Evolutionary conservation across 2,329 filamentous ascomycete species (phyloP), one percentile per base, ranked within the genome.

Genomic region (Escovopsis sp.): DNA sequence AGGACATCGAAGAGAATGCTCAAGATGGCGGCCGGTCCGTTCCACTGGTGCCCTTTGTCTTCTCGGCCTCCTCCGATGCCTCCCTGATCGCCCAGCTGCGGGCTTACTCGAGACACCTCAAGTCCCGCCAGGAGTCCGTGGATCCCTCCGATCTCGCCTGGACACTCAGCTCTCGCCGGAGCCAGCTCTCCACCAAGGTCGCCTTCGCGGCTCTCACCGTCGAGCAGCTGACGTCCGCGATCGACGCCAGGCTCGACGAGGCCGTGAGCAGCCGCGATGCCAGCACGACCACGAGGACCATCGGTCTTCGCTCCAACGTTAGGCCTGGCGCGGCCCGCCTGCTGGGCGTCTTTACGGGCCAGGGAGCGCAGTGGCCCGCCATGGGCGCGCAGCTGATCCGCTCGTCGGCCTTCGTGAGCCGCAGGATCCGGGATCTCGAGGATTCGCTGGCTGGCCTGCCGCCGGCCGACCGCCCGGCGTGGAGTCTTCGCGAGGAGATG

Each of bases 21-120:
- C 4, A 7, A 68, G 64, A 59, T 9, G 27, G 11, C 27, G 27
- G 8, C 2, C 2, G 5, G 27, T 30, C 27, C 11, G 27, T 30
- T 7, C 27, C 27, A 3, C 27, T 30, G 11, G 8, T 3, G 27
- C 34, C 34, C 34, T 36, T 36, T 13, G 15, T 36, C 5, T 36
- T 36, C 34, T 36, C 34, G 6, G 34, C 34, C 34, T 4, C 34
- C 34, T 36, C 34, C n/a, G 34, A 36, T 4, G 12, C n/a, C 5
- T 36, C 34, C 10, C 34, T 36, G 15, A 36, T 15, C 15, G 15
- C 34, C 15, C 20, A 36, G 15, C 15, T 36, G 14, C 15, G 11
- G 15, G 34, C 9, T 9, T 36, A 16, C 20, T 14, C 12, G 15
- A 36, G 20, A 20, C 20, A 16, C 34, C 34, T 36, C 10, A 15